These are phyloP conservation scores for Dactylella cylindrospora DNA, from an alignment of 2,329 filamentous ascomycete genomes.

Conservation along the genomic window DNA sequence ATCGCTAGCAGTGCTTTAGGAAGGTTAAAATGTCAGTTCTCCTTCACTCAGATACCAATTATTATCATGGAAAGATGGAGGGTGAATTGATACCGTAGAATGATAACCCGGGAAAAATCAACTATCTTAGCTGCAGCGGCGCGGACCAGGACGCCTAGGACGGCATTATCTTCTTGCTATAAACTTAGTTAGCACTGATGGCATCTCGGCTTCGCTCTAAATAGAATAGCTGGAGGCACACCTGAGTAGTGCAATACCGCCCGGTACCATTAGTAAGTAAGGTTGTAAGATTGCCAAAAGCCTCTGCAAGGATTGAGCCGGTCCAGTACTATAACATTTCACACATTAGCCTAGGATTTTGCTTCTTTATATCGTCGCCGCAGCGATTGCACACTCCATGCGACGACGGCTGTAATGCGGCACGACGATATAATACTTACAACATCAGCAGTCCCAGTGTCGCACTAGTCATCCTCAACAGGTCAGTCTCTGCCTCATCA, in stretches of 20 bases:
- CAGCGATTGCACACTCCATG: no score
- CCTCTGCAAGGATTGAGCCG: constrained; percentile 62
- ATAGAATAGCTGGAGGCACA: not conserved
- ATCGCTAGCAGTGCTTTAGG: constrained; percentile 58
- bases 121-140: constrained; percentile 60
- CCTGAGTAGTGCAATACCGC: constrained; percentile 64
- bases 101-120: constrained; percentile 67
- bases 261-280: constrained; percentile 69
- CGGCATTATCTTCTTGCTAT: constrained; percentile 72
- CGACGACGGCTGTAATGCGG: no score
- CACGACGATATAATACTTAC: no score
- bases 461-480: constrained; percentile 65
- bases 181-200: not conserved
- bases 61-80: not conserved
- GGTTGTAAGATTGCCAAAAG: constrained; percentile 66
- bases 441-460: constrained; percentile 69
- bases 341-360: no score
- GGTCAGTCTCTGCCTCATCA: constrained; percentile 54
- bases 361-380: no score
- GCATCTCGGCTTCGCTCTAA: not conserved
- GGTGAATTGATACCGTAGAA: constrained; percentile 61
- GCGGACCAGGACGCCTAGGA: constrained; percentile 66
- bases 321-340: constrained; percentile 61
- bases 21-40: constrained; percentile 5
- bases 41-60: no score